Percentiles rank a stretch among this genome's conserved stretches.
Evolutionary conservation across 2,329 filamentous ascomycete species (phyloP).

Genomic region (Boeremia exigua): DNA sequence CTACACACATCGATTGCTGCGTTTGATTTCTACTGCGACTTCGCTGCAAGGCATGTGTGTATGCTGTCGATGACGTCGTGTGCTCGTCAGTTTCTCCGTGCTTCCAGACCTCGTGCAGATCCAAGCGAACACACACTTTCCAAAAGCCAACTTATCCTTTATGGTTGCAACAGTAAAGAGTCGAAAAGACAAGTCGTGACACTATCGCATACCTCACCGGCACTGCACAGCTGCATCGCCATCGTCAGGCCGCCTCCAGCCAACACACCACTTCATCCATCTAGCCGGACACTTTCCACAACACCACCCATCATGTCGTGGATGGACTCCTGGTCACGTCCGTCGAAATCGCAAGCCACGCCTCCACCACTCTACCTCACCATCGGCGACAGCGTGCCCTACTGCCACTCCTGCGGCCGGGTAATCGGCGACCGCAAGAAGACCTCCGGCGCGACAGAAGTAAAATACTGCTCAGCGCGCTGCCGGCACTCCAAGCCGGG

Average conservation of each 20-base stretch:
- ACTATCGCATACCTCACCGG: not conserved
- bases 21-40: not conserved
- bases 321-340: conserved; percentile 58
- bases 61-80: conserved; percentile 34
- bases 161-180: not conserved
- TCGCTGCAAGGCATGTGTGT: conserved; percentile 4
- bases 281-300: not conserved
- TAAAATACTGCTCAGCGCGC: conserved; percentile 65
- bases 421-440: conserved; percentile 56
- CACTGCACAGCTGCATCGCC: not conserved
- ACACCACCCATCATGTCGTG: conserved; percentile 50
- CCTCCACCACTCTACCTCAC: conserved; percentile 64
- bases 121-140: conserved; percentile 10
- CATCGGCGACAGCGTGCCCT: conserved; percentile 56
- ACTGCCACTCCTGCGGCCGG: conserved; percentile 64
- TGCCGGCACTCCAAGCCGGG: conserved; percentile 61
- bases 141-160: conserved; percentile 5
- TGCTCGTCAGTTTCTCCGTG: conserved; percentile 13
- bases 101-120: conserved; percentile 12
- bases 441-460: conserved; percentile 37
- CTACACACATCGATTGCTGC: not conserved
- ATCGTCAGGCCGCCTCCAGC: not conserved
- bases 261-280: not conserved
- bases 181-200: not conserved
- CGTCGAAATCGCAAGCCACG: conserved; percentile 49